A percentile compares a stretch with the other conserved stretches of the same genome.
These are phyloP conservation scores for Sesbania bispinosa DNA, from an alignment of 306 rosid genomes.

Conservation along the genomic window DNA sequence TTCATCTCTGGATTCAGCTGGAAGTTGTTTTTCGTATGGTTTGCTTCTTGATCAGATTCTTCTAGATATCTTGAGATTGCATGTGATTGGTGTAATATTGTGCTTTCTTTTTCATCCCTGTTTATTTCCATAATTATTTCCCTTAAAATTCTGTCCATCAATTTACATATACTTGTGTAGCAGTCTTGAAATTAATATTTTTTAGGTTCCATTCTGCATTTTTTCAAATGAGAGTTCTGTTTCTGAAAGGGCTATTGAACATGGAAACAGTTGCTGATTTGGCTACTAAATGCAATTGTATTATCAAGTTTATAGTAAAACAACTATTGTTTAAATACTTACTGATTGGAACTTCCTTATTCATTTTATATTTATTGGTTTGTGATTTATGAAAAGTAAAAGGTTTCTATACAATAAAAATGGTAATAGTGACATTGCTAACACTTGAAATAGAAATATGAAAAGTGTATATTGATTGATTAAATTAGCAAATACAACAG, in stretches of 20 bases:
- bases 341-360: constrained; percentile 12
- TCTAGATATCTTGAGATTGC: constrained; percentile 10
- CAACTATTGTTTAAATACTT: background rate
- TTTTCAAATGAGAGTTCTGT: constrained; percentile 14
- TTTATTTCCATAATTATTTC: constrained; percentile 3
- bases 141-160: background rate
- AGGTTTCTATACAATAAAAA: constrained; percentile 9
- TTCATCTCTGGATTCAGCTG: constrained; percentile 56
- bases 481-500: no score
- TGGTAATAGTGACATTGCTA: constrained; percentile 6
- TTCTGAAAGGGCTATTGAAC: constrained; percentile 4
- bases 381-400: background rate
- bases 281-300: background rate
- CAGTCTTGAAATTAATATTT: constrained; percentile 7
- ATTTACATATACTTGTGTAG: background rate
- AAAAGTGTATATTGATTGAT: no score
- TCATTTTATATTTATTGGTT: background rate
- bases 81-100: constrained; percentile 10
- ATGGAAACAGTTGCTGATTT: constrained; percentile 12
- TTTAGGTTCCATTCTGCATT: background rate
- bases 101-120: background rate
- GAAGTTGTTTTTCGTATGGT: constrained; percentile 69
- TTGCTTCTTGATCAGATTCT: constrained; percentile 30
- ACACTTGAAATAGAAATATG: no score
- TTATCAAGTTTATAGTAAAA: background rate